Evolutionary conservation across 306 rosid genomes (phyloP).

Genomic region (Comarum palustre): DNA sequence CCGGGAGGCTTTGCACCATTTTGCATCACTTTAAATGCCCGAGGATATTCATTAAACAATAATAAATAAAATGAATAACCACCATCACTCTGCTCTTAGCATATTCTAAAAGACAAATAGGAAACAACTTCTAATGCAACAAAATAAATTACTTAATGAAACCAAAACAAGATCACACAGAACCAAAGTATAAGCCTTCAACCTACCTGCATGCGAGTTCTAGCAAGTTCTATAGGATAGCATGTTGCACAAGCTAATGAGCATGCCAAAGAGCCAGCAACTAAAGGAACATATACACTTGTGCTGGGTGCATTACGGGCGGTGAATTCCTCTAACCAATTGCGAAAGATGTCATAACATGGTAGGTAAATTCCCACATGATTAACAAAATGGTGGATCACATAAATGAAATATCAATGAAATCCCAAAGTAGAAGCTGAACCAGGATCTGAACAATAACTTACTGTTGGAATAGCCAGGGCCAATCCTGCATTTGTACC

Average conservation of each 20-base stretch:
- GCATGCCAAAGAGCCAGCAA: constrained; percentile 88
- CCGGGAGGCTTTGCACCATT: constrained; percentile 77
- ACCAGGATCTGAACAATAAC: constrained; percentile 28
- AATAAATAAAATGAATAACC: background rate
- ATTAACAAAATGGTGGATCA: constrained; percentile 19
- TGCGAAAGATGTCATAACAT: constrained; percentile 80
- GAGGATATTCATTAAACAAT: background rate
- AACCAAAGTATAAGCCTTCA: constrained; percentile 14
- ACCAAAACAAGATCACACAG: constrained; percentile 2
- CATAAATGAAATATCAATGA: constrained; percentile 8
- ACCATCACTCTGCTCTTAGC: background rate
- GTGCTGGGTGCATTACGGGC: constrained; percentile 46
- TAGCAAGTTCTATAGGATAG: constrained; percentile 98
- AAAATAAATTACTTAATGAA: background rate
- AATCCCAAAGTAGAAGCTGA: background rate
- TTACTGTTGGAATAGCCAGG: constrained; percentile 91
- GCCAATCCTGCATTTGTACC: constrained; percentile 98
- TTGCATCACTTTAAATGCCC: constrained; percentile 78
- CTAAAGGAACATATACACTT: constrained; percentile 69
- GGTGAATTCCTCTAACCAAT: constrained; percentile 68
- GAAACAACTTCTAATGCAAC: background rate
- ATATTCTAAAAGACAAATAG: background rate
- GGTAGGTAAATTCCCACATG: constrained; percentile 99
- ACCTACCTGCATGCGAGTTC: constrained; percentile 97
- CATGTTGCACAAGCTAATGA: constrained; percentile 91